A percentile compares a stretch with the other conserved stretches of the same genome.
Evolutionary conservation across 139 green algal species (phyloP).

Genomic region (Trebouxia sp.): DNA sequence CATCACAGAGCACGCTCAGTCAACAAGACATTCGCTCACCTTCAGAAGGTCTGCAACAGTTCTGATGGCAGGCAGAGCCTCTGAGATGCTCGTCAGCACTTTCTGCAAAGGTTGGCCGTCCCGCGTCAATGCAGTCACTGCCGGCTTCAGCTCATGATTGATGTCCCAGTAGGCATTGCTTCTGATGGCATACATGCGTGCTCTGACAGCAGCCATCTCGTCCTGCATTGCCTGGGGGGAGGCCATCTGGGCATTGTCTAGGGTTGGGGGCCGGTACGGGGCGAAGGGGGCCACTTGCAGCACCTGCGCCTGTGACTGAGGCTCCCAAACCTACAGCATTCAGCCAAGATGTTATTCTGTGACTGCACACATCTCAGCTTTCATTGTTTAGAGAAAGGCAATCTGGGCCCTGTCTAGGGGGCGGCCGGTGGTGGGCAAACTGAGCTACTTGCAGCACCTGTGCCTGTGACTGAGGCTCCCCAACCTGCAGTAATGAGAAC

Average conservation of each 20-base stretch:
- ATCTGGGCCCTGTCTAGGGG: neutral
- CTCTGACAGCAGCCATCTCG: slow-evolving; percentile 18
- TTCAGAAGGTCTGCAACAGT: neutral
- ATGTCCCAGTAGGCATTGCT: slow-evolving; percentile 22
- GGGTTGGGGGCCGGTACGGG: slow-evolving; percentile 29
- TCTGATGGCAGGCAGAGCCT: neutral
- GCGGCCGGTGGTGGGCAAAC: slow-evolving; percentile 38
- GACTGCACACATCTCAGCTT: slow-evolving; percentile 25
- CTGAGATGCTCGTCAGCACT: neutral
- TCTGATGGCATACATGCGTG: slow-evolving; percentile 2
- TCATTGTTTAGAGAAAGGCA: neutral
- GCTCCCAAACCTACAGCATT: slow-evolving; percentile 61
- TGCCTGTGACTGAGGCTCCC: slow-evolving; percentile 59
- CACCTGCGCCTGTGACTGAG: slow-evolving; percentile 53
- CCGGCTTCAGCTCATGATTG: slow-evolving; percentile 27
- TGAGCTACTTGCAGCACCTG: slow-evolving; percentile 69
- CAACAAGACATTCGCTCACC: neutral
- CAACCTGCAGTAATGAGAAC: slow-evolving; percentile 41
- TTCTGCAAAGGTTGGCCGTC: neutral
- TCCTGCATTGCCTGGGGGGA: slow-evolving; percentile 5
- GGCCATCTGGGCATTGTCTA: neutral
- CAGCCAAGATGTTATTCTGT: neutral
- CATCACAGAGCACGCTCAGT: too few relatives aligned
- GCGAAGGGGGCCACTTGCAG: slow-evolving; percentile 63
- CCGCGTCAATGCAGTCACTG: neutral